Conservation (phyloP, 352 stramenopile species). For the Phytophthora vignae region DNA sequence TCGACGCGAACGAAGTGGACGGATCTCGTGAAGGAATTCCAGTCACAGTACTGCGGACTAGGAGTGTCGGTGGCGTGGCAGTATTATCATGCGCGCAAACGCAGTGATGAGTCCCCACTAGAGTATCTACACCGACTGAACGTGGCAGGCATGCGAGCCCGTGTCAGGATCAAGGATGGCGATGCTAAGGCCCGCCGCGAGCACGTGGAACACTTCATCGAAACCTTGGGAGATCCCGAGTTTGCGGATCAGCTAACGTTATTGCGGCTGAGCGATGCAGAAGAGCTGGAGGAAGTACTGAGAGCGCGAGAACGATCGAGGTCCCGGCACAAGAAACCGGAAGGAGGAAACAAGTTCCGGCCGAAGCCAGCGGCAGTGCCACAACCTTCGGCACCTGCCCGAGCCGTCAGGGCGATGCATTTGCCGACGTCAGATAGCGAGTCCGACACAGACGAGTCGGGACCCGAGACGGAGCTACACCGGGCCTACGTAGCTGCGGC, state of each 20-base stretch:
- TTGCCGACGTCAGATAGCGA: background rate
- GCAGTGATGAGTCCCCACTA: conserved; percentile 4
- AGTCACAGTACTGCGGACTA: background rate
- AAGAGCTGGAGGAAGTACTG: background rate
- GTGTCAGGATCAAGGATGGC: conserved; percentile 5
- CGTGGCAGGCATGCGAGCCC: conserved; percentile 1
- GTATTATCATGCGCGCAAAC: conserved; percentile 15
- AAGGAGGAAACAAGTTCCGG: background rate
- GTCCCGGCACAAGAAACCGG: background rate
- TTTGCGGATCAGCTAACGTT: too few species aligned
- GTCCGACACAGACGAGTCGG: background rate
- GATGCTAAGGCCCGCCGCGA: background rate
- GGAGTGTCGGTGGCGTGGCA: conserved; percentile 1
- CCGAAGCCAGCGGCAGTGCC: background rate
- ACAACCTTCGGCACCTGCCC: background rate
- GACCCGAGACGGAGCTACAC: background rate
- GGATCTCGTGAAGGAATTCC: background rate
- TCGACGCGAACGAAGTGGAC: background rate
- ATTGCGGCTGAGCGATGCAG: background rate
- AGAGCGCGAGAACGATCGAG: conserved; percentile 2
- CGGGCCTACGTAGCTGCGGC: background rate
- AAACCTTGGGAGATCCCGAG: too few species aligned
- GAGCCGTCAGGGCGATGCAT: background rate
- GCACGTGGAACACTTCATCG: too few species aligned
- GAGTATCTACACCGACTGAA: conserved; percentile 14